A percentile compares a stretch with the other conserved stretches of the same genome.
These are phyloP conservation scores for Mycosphaerelloides madeirae DNA, from an alignment of 2,329 filamentous ascomycete genomes.

Conservation along the genomic window DNA sequence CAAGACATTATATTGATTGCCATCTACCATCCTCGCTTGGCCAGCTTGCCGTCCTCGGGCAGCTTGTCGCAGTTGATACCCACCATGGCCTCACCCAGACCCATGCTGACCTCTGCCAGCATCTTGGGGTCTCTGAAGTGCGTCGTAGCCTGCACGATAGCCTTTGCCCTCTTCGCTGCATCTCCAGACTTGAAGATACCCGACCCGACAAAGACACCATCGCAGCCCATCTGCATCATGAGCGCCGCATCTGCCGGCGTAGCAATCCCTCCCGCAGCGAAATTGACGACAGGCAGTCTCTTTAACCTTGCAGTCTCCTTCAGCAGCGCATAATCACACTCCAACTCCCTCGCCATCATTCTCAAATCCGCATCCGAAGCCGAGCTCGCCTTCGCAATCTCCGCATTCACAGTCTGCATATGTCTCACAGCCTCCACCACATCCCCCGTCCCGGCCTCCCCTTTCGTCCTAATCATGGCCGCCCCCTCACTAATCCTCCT, in stretches of 20 bases:
- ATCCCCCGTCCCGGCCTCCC: constrained; percentile 94
- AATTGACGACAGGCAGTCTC: constrained; percentile 91
- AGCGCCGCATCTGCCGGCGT: constrained; percentile 94
- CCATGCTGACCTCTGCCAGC: constrained; percentile 79
- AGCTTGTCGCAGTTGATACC: constrained; percentile 83
- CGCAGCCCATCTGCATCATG: constrained; percentile 99
- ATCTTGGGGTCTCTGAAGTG: constrained; percentile 83
- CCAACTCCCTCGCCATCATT: constrained; percentile 74
- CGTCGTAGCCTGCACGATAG: constrained; percentile 90
- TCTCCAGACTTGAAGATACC: constrained; percentile 98
- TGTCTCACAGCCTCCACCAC: constrained; percentile 94
- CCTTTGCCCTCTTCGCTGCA: constrained; percentile 81
- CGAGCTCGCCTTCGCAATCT: constrained; percentile 68
- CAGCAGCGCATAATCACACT: constrained; percentile 71
- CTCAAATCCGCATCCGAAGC: constrained; percentile 70
- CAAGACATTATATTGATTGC: neutral
- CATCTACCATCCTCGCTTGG: constrained; percentile 72
- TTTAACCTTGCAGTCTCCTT: constrained; percentile 83
- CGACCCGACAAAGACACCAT: constrained; percentile 93
- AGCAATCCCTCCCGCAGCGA: constrained; percentile 98
- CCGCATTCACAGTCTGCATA: constrained; percentile 81
- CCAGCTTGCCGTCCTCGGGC: constrained; percentile 74
- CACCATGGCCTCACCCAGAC: constrained; percentile 96
- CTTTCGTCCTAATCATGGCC: constrained; percentile 98
- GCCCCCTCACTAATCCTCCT: constrained; percentile 87